phyloP scores from a whole-genome alignment of 148 eudicot species.

The Euryodendron excelsum region DNA sequence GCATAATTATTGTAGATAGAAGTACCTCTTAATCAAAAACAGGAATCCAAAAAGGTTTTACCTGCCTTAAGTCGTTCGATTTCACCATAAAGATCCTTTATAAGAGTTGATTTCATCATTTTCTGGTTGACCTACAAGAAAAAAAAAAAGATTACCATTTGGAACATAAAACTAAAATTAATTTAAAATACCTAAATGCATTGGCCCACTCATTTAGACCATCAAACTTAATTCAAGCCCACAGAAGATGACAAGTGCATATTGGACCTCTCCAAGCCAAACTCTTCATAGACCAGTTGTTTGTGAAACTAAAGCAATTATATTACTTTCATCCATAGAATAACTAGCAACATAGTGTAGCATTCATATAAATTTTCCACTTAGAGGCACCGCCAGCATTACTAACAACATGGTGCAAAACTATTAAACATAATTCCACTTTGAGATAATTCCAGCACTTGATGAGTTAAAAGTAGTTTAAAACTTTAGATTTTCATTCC shows the following conservation, averaged over 20 bases:
- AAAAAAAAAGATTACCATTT: neutral
- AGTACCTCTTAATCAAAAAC: neutral
- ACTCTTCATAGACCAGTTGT: neutral
- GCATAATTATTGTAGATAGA: neutral
- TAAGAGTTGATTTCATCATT: slow-evolving; percentile 92
- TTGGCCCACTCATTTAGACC: too few species aligned
- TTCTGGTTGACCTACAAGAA: slow-evolving; percentile 76
- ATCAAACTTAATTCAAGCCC: too few species aligned
- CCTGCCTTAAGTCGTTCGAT: slow-evolving; percentile 85
- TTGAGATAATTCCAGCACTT: neutral
- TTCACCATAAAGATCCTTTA: slow-evolving; percentile 91
- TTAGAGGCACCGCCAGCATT: neutral
- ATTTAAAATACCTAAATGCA: neutral
- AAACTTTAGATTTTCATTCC: neutral
- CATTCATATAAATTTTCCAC: neutral
- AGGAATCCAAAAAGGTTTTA: slow-evolving; percentile 19
- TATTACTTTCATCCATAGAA: neutral
- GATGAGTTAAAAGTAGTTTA: neutral
- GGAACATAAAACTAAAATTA: neutral
- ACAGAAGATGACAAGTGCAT: neutral
- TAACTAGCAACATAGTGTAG: neutral
- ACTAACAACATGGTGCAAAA: neutral
- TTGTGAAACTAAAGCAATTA: neutral
- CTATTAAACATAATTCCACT: neutral
- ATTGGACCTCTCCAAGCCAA: neutral